Conservation (phyloP, 2,329 filamentous ascomycete species). For the Aspergillus tamarii region DNA sequence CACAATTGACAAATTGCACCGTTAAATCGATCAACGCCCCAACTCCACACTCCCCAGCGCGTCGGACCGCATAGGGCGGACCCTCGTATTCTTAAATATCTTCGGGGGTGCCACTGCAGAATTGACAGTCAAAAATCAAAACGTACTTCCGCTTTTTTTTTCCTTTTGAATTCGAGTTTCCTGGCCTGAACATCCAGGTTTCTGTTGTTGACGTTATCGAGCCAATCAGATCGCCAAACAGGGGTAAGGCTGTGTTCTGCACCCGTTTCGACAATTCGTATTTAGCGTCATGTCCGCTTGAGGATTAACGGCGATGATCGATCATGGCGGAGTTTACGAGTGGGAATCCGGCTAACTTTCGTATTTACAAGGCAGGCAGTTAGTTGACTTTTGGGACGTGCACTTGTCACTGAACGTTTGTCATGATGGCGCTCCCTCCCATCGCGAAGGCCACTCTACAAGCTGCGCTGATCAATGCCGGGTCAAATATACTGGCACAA, state of each 20-base stretch:
- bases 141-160: not conserved
- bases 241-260: not conserved
- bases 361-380: not conserved
- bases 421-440: constrained; percentile 43
- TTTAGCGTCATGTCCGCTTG: not conserved
- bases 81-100: constrained; percentile 9
- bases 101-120: not conserved
- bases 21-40: not conserved
- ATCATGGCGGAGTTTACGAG: not conserved
- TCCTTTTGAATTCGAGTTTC: not conserved
- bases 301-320: not conserved
- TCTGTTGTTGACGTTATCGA: not conserved
- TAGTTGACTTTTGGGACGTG: not conserved
- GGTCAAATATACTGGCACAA: constrained; percentile 61
- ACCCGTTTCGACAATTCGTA: not conserved
- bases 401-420: not conserved
- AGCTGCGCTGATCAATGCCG: constrained; percentile 55
- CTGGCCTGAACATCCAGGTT: not conserved
- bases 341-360: not conserved
- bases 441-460: constrained; percentile 59
- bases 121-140: too few species aligned
- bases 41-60: constrained; percentile 7
- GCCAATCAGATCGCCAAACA: not conserved
- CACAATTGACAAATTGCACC: not conserved
- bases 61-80: not conserved